Base-by-base conservation (phyloP, 1,284 basidiomycete genomes). In the Uromyces viciae-fabae region DNA sequence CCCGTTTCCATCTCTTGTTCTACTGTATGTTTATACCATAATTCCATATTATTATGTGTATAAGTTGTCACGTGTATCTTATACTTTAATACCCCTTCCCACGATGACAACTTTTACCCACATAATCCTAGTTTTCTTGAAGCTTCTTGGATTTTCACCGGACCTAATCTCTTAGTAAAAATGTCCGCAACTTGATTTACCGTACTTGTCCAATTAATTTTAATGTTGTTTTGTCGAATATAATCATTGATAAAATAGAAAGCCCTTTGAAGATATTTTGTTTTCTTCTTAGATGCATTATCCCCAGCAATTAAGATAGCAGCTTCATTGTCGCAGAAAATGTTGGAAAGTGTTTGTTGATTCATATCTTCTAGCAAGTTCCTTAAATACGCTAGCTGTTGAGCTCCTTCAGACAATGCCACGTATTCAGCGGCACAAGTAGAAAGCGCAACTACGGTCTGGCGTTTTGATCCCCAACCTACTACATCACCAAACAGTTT, bases 121-220 rank as follows among this genome's bases (percentile, higher is more conserved):
- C n/a, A n/a, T n/a, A n/a, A n/a, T n/a, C n/a, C n/a, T n/a, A n/a
- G n/a, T n/a, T n/a, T n/a, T n/a, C n/a, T n/a, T n/a, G n/a, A n/a
- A n/a, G n/a, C n/a, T n/a, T n/a, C n/a, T n/a, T n/a, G n/a, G n/a
- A n/a, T n/a, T 49, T 49, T 49, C 46, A 49, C 56, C 25, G 64
- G 64, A 28, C 7, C 15, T 33, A 68, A 25, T 33, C 31, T 17
- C 36, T 68, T 68, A 33, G 64, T 68, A 38, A 68, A 40, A 17
- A 68, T 68, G 64, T 68, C 64, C 28, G 64, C 64, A 19, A 68
- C 28, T 68, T 68, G 64, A 40, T 68, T 25, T 15, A 33, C 17
- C 33, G 64, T 68, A 8, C 22, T 17, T 7, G 38, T 36, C 64
- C 64, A 68, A 36, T 19, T 68, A 8, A 68, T 7, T 68, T 33